A percentile compares a stretch with the other conserved stretches of the same genome.
Evolutionary conservation across 1,284 basidiomycete species (phyloP).

Genomic region (Trametes versicolor): DNA sequence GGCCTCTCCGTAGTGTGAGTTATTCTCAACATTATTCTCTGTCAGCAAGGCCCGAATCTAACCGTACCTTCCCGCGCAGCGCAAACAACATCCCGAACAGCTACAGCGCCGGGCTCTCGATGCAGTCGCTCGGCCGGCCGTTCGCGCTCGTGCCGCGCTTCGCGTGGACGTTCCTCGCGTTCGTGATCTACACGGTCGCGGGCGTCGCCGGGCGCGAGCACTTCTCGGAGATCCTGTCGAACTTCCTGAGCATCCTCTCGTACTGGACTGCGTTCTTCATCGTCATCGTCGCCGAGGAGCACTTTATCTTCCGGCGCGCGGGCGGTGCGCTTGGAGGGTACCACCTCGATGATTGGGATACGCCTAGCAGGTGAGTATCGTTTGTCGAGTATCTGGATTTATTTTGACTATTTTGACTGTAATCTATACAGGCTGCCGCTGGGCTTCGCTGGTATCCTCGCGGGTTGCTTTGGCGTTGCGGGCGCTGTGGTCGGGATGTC

Average conservation of each 20-base stretch:
- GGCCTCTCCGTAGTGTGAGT: conserved; percentile 61
- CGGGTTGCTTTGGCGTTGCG: conserved; percentile 56
- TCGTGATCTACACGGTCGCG: conserved; percentile 64
- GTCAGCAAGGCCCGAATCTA: too few species aligned
- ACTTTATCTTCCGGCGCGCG: conserved; percentile 61
- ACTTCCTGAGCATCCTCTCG: conserved; percentile 64
- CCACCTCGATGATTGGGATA: conserved; percentile 65
- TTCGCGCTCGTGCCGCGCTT: conserved; percentile 68
- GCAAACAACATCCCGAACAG: conserved; percentile 70
- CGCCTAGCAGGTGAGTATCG: conserved; percentile 50
- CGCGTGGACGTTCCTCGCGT: conserved; percentile 65
- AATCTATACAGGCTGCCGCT: conserved; percentile 54
- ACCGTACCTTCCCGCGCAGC: conserved; percentile 38
- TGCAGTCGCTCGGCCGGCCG: conserved; percentile 63
- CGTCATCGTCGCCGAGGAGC: conserved; percentile 66
- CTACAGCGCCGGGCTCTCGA: conserved; percentile 65
- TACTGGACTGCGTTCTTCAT: conserved; percentile 75
- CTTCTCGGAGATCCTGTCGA: conserved; percentile 66
- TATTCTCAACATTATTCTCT: too few species aligned
- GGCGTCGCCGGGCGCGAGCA: conserved; percentile 70
- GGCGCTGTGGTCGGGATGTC: conserved; percentile 62
- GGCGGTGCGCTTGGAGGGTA: conserved; percentile 59
- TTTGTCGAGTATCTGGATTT: too few species aligned
- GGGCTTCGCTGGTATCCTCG: conserved; percentile 62
- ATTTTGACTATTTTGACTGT: conserved; percentile 20